These are phyloP conservation scores for Pinus tabuliformis DNA, from an alignment of 75 land plant genomes.

Conservation along the genomic window DNA sequence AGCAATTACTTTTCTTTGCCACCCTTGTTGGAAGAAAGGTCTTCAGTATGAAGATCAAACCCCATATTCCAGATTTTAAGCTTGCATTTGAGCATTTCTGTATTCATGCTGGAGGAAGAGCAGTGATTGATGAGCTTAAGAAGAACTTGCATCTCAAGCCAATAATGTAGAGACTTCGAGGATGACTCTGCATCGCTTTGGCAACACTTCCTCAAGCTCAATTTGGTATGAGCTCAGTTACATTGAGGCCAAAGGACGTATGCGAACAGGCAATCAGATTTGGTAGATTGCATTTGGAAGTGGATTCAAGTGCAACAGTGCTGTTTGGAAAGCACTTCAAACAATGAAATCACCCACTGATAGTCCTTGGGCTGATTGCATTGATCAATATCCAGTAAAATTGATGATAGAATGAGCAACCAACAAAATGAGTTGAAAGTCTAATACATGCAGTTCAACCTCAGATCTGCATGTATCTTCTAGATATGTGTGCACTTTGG, in stretches of 20 bases:
- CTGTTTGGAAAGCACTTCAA: slow-evolving; percentile 56
- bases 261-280: slow-evolving; percentile 40
- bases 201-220: slow-evolving; percentile 61
- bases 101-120: slow-evolving; percentile 68
- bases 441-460: not conserved
- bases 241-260: slow-evolving; percentile 56
- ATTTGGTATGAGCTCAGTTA: slow-evolving; percentile 66
- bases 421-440: not conserved
- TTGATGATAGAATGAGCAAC: not conserved
- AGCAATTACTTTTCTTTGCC: slow-evolving; percentile 61
- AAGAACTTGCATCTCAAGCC: slow-evolving; percentile 54
- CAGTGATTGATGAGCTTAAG: slow-evolving; percentile 71
- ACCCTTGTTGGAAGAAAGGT: slow-evolving; percentile 50
- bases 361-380: slow-evolving; percentile 54
- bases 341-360: slow-evolving; percentile 26
- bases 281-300: slow-evolving; percentile 70
- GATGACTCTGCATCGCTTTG: slow-evolving; percentile 61
- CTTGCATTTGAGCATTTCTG: slow-evolving; percentile 70
- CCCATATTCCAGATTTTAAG: slow-evolving; percentile 68
- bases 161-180: slow-evolving; percentile 49
- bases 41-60: slow-evolving; percentile 45
- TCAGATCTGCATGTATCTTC: not conserved
- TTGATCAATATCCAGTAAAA: slow-evolving; percentile 40
- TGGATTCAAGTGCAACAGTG: slow-evolving; percentile 74
- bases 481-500: not conserved